phyloP scores from a whole-genome alignment of 2,329 filamentous ascomycete genomes.

The Rutstroemia sp. region DNA sequence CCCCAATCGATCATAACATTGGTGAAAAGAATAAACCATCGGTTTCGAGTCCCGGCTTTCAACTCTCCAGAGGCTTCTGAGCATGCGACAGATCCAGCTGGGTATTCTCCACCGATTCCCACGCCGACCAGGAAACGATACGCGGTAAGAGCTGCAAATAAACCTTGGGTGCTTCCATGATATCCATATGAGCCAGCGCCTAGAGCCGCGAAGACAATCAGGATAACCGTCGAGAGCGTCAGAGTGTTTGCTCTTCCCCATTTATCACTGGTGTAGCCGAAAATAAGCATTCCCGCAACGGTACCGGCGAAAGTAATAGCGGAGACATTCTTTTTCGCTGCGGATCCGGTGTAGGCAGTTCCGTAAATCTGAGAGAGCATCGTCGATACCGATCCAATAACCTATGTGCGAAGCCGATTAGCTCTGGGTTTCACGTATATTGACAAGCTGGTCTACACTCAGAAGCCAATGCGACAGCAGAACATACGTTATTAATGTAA shows the following conservation, averaged over 20 bases:
- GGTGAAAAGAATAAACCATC: constrained; percentile 87
- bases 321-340: constrained; percentile 65
- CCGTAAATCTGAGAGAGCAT: constrained; percentile 64
- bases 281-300: constrained; percentile 72
- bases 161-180: constrained; percentile 57
- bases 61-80: constrained; percentile 81
- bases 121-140: constrained; percentile 66
- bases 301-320: constrained; percentile 84
- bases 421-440: not conserved
- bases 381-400: constrained; percentile 83
- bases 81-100: constrained; percentile 74
- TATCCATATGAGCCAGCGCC: constrained; percentile 70
- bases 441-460: not conserved
- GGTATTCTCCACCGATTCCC: constrained; percentile 78
- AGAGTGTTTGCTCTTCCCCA: constrained; percentile 81
- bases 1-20: constrained; percentile 82
- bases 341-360: constrained; percentile 58
- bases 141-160: constrained; percentile 72
- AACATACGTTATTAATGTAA: constrained; percentile 74
- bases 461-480: not conserved
- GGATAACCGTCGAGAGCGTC: constrained; percentile 71
- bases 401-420: constrained; percentile 32
- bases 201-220: constrained; percentile 79
- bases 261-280: constrained; percentile 75
- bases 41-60: constrained; percentile 71